A percentile compares a stretch with the other conserved stretches of the same genome.
Evolutionary conservation across 1,284 basidiomycete genomes (phyloP).

Genomic region (Rhodotorula glutinis): DNA sequence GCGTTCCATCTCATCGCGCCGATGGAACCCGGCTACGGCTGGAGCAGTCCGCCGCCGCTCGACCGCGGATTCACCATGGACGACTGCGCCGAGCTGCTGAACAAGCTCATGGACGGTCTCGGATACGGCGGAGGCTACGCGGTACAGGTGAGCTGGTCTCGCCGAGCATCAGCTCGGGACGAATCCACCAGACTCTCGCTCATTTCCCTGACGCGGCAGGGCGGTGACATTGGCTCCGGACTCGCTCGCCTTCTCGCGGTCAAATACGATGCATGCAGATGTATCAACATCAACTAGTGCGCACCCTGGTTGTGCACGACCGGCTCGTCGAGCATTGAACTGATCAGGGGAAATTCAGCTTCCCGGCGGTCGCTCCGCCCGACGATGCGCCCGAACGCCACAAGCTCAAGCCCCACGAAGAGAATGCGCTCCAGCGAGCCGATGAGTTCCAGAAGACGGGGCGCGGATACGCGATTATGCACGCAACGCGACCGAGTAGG

Average conservation of each 20-base stretch:
- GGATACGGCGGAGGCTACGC: slow-evolving; percentile 47
- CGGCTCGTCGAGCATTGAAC: no score
- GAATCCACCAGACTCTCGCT: no score
- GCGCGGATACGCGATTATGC: slow-evolving; percentile 32
- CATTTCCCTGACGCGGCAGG: slow-evolving; percentile 4
- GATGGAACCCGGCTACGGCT: slow-evolving; percentile 45
- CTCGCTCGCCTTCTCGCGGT: slow-evolving; percentile 26
- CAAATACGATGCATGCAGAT: slow-evolving; percentile 21
- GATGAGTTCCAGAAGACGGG: slow-evolving; percentile 27
- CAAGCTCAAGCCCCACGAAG: slow-evolving; percentile 22
- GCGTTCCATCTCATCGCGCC: slow-evolving; percentile 47
- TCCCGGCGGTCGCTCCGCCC: slow-evolving; percentile 9
- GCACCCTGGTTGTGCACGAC: not conserved
- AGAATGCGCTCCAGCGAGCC: slow-evolving; percentile 3
- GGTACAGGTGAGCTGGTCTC: slow-evolving; percentile 38
- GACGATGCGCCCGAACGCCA: slow-evolving; percentile 1
- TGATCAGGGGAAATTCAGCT: not conserved
- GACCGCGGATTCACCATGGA: slow-evolving; percentile 45
- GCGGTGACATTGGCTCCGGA: slow-evolving; percentile 35
- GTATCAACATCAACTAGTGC: slow-evolving; percentile 38
- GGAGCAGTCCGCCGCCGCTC: slow-evolving; percentile 34
- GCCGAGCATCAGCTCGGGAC: no score
- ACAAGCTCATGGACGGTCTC: slow-evolving; percentile 48
- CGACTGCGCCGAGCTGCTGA: slow-evolving; percentile 44
- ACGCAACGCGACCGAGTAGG: slow-evolving; percentile 48